Percentiles rank a stretch among this genome's conserved stretches.
These are phyloP conservation scores for Blastobotrys ciferrii DNA, from an alignment of 1,139 yeast species.

Conservation along the genomic window DNA sequence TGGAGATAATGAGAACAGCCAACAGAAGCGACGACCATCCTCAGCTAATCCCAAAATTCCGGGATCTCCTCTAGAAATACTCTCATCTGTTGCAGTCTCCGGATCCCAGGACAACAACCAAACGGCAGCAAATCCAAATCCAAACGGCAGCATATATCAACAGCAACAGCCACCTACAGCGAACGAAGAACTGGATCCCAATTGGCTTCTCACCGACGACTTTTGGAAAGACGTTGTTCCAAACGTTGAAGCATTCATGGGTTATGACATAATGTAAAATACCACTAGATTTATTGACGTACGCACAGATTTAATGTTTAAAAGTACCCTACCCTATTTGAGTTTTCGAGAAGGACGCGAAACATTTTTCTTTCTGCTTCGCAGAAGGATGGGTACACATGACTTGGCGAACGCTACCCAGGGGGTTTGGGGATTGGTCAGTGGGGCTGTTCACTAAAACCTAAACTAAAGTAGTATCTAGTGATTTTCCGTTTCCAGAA, in stretches of 20 bases:
- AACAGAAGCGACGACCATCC: too few relatives aligned
- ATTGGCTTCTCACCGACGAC: constrained; percentile 32
- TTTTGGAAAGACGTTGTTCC: constrained; percentile 35
- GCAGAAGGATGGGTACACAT: neutral
- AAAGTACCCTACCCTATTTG: too few relatives aligned
- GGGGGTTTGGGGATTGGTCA: too few relatives aligned
- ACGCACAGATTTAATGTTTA: neutral
- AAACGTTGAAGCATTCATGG: constrained; percentile 33
- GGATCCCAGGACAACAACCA: constrained; percentile 12
- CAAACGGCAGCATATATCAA: constrained; percentile 3
- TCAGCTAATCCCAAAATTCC: constrained; percentile 13
- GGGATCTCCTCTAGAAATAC: constrained; percentile 34
- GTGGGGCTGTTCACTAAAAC: too few relatives aligned
- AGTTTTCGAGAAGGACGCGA: neutral
- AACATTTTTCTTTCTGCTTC: neutral
- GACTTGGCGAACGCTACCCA: too few relatives aligned
- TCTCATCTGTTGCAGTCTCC: constrained; percentile 28
- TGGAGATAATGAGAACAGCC: neutral
- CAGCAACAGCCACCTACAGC: constrained; percentile 10
- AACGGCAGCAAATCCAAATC: constrained; percentile 4
- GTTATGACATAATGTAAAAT: constrained; percentile 28
- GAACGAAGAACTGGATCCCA: constrained; percentile 25
- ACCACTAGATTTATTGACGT: neutral
- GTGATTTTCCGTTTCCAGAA: too few relatives aligned
- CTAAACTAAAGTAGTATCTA: too few relatives aligned